Conservation (phyloP, 805 yeast species). For the Torulaspora gathmanii region DNA sequence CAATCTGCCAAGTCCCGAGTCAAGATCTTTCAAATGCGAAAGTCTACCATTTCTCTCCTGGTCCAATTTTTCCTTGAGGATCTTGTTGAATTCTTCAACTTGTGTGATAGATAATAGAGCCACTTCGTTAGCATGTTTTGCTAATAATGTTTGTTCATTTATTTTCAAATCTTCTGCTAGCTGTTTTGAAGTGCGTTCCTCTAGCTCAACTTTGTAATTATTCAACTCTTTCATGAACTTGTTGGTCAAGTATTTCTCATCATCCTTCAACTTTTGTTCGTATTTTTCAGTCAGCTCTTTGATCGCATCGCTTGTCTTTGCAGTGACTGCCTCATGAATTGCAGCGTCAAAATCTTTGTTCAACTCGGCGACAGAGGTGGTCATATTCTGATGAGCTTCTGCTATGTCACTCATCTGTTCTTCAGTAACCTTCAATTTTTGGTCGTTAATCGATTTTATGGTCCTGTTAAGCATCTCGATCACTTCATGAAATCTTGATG, state of each 20-base stretch:
- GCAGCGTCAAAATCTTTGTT: slow-evolving; percentile 16
- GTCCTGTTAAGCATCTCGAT: slow-evolving; percentile 35
- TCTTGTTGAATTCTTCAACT: slow-evolving; percentile 58
- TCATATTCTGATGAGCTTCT: slow-evolving; percentile 17
- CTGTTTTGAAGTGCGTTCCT: slow-evolving; percentile 52
- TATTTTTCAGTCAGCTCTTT: slow-evolving; percentile 24
- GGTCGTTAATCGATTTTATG: slow-evolving; percentile 36
- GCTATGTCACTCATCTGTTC: slow-evolving; percentile 15
- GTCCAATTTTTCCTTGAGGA: slow-evolving; percentile 57
- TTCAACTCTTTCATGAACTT: slow-evolving; percentile 58
- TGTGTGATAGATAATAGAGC: slow-evolving; percentile 62
- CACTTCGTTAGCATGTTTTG: slow-evolving; percentile 71
- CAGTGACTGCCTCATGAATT: slow-evolving; percentile 13
- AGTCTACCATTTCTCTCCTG: slow-evolving; percentile 75
- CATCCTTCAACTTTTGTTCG: slow-evolving; percentile 26
- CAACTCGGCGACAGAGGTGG: slow-evolving; percentile 13
- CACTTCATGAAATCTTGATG: slow-evolving; percentile 14
- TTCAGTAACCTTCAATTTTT: slow-evolving; percentile 30
- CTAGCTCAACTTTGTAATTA: slow-evolving; percentile 55
- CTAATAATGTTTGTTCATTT: slow-evolving; percentile 56
- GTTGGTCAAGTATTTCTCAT: slow-evolving; percentile 55
- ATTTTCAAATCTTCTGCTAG: slow-evolving; percentile 63
- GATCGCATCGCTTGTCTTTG: slow-evolving; percentile 19
- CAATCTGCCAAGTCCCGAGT: slow-evolving; percentile 49
- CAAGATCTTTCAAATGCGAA: slow-evolving; percentile 58